phyloP scores from a whole-genome alignment of 169 alveolate species.

The Plasmodium falciparum region DNA sequence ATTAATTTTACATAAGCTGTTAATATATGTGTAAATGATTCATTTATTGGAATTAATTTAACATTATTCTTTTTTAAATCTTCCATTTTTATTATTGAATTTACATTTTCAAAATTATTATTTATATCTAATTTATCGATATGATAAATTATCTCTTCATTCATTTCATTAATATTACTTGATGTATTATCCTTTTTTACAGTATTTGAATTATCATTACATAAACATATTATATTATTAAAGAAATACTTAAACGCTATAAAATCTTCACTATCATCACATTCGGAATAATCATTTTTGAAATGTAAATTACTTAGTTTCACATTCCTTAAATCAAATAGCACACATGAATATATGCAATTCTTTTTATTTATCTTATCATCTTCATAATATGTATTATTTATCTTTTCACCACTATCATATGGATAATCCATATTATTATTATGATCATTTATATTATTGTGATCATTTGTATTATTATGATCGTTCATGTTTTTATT shows the following conservation, averaged over 20 bases:
- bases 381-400: not conserved
- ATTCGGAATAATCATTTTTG: slow-evolving; percentile 13
- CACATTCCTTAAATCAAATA: slow-evolving; percentile 28
- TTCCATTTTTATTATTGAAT: slow-evolving; percentile 17
- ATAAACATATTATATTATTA: slow-evolving; percentile 59
- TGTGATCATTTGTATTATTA: too few species aligned
- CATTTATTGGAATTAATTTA: slow-evolving; percentile 31
- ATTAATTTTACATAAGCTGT: slow-evolving; percentile 48
- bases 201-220: slow-evolving; percentile 9
- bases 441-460: not conserved
- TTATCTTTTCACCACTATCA: not conserved
- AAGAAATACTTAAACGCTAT: slow-evolving; percentile 45
- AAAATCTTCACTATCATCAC: slow-evolving; percentile 10
- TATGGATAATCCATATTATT: not conserved
- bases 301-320: slow-evolving; percentile 45
- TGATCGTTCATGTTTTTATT: not conserved
- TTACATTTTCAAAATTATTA: slow-evolving; percentile 24
- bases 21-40: slow-evolving; percentile 44
- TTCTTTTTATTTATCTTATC: not conserved
- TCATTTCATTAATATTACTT: not conserved
- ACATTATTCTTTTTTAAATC: slow-evolving; percentile 42
- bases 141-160: slow-evolving; percentile 16
- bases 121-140: slow-evolving; percentile 27
- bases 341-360: slow-evolving; percentile 28
- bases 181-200: not conserved